Base-by-base conservation (phyloP, 2,329 filamentous ascomycete species). In the Myriosclerotinia curreyana region DNA sequence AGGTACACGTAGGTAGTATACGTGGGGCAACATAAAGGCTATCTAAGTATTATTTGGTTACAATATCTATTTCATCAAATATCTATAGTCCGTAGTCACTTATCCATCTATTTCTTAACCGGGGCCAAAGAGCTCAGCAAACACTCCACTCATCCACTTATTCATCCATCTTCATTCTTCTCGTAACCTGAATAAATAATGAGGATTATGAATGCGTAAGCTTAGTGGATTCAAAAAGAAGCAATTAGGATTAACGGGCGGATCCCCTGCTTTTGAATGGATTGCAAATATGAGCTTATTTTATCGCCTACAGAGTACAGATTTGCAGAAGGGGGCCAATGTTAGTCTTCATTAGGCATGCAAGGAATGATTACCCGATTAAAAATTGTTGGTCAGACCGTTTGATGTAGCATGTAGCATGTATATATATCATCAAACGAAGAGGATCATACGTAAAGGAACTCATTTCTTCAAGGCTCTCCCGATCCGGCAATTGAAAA, bases 141-240 rank as follows among this genome's bases (percentile, higher is more conserved):
- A 15, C 40, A 31, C 28, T 31, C 28, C 28, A 31, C 6, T 5
- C 28, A 31, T 31, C 6, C 28, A 31, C 6, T 5, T 6, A 31
- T 31, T 31, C 28, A 34, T 22, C 17, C 28, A 31, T 22, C 1
- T 25, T 44, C 20, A 5, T 20, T 14, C 20, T 48, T 20, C 25
- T 56, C 25, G 38, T 34, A 34, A 46, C 25, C 42, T 34, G 54
- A 40, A 28, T 56, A 22, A 31, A 34, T 56, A 25, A 56, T 56
- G 53, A 56, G 22, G 34, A 46, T 52, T 34, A 22, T 60, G 48
- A 34, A 61, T 61, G 52, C 58, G 58, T 61, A 61, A 61, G 58
- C 58, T 61, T 61, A n/a, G 34, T 22, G 38, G 48, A 61, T 53
- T 61, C 12, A 17, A 56, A 34, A 31, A 61, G 25, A 36, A 36